Evolutionary conservation across 2,329 filamentous ascomycete species (phyloP).

Genomic region (Botryotinia calthae): DNA sequence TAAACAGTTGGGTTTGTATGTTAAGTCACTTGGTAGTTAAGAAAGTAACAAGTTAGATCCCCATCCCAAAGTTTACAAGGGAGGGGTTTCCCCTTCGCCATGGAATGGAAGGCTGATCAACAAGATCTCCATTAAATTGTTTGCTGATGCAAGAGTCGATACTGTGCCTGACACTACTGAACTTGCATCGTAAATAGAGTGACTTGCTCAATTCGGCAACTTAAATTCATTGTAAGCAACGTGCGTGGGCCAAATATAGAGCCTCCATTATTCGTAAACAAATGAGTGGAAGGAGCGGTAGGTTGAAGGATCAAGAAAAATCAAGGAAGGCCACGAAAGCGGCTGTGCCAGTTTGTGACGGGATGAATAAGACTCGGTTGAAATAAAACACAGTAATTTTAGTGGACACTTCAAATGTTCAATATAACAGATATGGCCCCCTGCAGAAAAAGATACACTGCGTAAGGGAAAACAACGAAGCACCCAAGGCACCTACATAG

Average conservation of each 20-base stretch:
- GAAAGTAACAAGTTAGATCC: slow-evolving; percentile 5
- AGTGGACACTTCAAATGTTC: background rate
- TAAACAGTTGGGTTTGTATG: slow-evolving; percentile 10
- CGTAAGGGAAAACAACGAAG: background rate
- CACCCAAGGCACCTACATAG: background rate
- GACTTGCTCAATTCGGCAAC: slow-evolving; percentile 18
- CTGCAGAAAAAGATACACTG: background rate
- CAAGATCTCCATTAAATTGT: background rate
- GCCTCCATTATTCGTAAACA: slow-evolving; percentile 8
- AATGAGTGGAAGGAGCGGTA: slow-evolving; percentile 5
- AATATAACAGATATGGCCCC: background rate
- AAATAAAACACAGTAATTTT: background rate
- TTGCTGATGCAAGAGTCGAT: slow-evolving; percentile 20
- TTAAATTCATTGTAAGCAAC: slow-evolving; percentile 15
- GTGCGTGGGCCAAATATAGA: slow-evolving; percentile 20
- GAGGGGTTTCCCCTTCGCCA: background rate
- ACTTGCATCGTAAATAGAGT: slow-evolving; percentile 19
- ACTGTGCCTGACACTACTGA: slow-evolving; percentile 19
- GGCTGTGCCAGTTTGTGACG: slow-evolving; percentile 19
- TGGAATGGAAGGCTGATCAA: slow-evolving; percentile 3
- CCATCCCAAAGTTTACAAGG: slow-evolving; percentile 1
- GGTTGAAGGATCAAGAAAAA: slow-evolving; percentile 17
- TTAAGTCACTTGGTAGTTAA: slow-evolving; percentile 12
- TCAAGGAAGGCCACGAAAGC: slow-evolving; percentile 5
- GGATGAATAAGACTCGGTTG: slow-evolving; percentile 15